Percentiles rank a stretch among this genome's conserved stretches.
phyloP scores from a whole-genome alignment of 495 filamentous ascomycete genomes.

The Xylaria grammica region DNA sequence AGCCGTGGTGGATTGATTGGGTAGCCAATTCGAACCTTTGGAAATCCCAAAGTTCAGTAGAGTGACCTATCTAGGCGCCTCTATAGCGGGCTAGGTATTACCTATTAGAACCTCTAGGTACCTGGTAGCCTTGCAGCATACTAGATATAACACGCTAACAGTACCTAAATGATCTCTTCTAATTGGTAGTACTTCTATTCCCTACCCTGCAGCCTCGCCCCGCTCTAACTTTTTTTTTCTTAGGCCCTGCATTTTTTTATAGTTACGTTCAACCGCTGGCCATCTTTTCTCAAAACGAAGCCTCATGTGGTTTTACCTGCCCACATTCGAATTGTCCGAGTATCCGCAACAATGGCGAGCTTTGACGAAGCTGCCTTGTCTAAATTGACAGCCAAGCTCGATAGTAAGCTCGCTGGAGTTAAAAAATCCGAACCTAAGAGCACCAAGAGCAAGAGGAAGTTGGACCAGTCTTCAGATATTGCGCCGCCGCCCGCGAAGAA shows the following conservation, averaged over 20 bases:
- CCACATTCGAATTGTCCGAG: background rate
- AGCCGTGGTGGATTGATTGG: too few species aligned
- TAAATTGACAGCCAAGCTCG: conserved; percentile 68
- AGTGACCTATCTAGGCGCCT: too few species aligned
- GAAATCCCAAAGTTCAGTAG: too few species aligned
- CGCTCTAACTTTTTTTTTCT: conserved; percentile 38
- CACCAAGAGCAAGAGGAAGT: conserved; percentile 36
- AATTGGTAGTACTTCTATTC: conserved; percentile 15
- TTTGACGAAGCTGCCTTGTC: conserved; percentile 67
- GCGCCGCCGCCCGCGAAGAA: conserved; percentile 34
- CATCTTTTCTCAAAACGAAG: background rate
- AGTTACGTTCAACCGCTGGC: background rate
- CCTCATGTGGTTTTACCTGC: background rate
- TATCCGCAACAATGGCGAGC: conserved; percentile 42
- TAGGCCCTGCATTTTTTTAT: background rate
- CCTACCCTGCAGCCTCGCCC: conserved; percentile 27
- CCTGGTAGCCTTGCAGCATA: conserved; percentile 11
- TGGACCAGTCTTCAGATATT: conserved; percentile 30
- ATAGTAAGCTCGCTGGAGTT: conserved; percentile 42
- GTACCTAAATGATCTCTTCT: background rate
- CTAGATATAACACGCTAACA: background rate
- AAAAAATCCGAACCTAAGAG: conserved; percentile 30
- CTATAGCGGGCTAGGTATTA: too few species aligned
- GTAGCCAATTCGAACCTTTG: too few species aligned
- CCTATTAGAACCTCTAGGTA: too few species aligned